Conservation (phyloP, 352 stramenopile species). For the Phytophthora pinifolia region DNA sequence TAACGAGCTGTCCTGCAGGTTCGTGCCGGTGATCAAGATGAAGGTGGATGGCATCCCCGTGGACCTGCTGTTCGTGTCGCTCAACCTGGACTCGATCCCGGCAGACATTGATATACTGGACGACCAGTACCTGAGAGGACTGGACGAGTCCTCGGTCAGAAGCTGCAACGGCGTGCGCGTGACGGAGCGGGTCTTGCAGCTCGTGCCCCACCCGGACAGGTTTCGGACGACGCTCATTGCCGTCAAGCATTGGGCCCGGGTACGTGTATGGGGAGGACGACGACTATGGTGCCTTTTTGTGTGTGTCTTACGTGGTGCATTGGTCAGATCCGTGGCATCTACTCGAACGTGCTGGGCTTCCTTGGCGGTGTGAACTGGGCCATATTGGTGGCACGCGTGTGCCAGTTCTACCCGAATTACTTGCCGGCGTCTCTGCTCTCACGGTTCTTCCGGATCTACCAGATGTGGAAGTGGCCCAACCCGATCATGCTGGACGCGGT, state of each 20-base stretch:
- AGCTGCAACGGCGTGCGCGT: slow-evolving; percentile 96
- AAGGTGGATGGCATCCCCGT: slow-evolving; percentile 89
- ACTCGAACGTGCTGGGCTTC: slow-evolving; percentile 99
- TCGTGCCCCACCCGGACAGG: slow-evolving; percentile 79
- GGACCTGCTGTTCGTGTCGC: slow-evolving; percentile 93
- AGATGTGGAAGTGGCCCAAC: slow-evolving; percentile 96
- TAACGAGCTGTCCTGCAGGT: slow-evolving; percentile 37
- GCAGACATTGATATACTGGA: slow-evolving; percentile 80
- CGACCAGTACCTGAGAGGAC: slow-evolving; percentile 72
- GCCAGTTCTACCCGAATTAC: slow-evolving; percentile 89
- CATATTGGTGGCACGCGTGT: slow-evolving; percentile 96
- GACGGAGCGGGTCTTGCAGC: slow-evolving; percentile 92
- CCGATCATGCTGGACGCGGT: slow-evolving; percentile 88
- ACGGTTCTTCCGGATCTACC: slow-evolving; percentile 96
- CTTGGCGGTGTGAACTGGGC: slow-evolving; percentile 98
- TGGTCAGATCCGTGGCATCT: slow-evolving; percentile 91
- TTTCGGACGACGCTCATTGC: slow-evolving; percentile 93
- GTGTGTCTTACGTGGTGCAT: slow-evolving; percentile 13
- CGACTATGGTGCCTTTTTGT: background rate
- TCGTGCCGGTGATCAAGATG: slow-evolving; percentile 94
- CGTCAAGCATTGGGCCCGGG: slow-evolving; percentile 89
- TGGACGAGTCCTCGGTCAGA: slow-evolving; percentile 92
- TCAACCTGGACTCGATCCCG: slow-evolving; percentile 63
- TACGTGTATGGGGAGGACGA: slow-evolving; percentile 24
- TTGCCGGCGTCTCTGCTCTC: slow-evolving; percentile 86